phyloP scores from a whole-genome alignment of 768 basidiomycete species.

The Vishniacozyma victoriae region DNA sequence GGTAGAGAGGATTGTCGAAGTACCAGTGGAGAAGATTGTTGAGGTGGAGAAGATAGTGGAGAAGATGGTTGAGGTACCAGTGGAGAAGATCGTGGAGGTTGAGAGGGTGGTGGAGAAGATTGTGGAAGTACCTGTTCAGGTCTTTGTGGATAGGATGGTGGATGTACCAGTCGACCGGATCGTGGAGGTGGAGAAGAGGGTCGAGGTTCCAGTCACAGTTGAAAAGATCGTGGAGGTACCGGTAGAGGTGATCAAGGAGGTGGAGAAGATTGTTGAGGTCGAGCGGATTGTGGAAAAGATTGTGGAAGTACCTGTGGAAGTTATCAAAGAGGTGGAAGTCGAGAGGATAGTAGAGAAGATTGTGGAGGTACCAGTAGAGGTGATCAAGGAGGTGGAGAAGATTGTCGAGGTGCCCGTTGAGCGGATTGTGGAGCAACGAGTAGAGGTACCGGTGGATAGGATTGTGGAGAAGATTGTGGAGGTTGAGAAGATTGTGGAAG shows the following conservation, averaged over 20 bases:
- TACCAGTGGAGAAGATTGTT: conserved; percentile 25
- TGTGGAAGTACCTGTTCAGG: conserved; percentile 23
- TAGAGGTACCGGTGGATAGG: conserved; percentile 34
- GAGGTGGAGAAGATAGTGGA: conserved; percentile 28
- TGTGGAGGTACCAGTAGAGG: conserved; percentile 25
- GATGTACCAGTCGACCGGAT: conserved; percentile 31
- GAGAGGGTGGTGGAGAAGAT: conserved; percentile 31
- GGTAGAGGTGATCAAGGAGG: conserved; percentile 26
- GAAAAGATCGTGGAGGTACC: conserved; percentile 17
- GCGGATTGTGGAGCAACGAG: conserved; percentile 22
- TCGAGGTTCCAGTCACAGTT: conserved; percentile 25
- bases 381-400: conserved; percentile 17
- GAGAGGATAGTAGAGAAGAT: conserved; percentile 31
- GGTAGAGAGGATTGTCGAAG: conserved; percentile 35
- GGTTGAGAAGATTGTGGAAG: conserved; percentile 31
- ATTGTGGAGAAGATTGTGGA: conserved; percentile 31
- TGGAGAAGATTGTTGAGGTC: conserved; percentile 19
- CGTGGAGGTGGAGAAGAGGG: conserved; percentile 20
- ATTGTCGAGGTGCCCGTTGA: conserved; percentile 27
- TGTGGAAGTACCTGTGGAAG: conserved; percentile 23
- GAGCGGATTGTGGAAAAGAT: conserved; percentile 8
- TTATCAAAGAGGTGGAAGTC: conserved; percentile 35
- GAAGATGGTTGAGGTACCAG: conserved; percentile 23
- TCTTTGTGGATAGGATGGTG: conserved; percentile 43
- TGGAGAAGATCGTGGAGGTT: conserved; percentile 22